Evolutionary conservation across 768 basidiomycete genomes (phyloP), one percentile per base, ranked within the genome.

Genomic region (Lactarius tabidus): DNA sequence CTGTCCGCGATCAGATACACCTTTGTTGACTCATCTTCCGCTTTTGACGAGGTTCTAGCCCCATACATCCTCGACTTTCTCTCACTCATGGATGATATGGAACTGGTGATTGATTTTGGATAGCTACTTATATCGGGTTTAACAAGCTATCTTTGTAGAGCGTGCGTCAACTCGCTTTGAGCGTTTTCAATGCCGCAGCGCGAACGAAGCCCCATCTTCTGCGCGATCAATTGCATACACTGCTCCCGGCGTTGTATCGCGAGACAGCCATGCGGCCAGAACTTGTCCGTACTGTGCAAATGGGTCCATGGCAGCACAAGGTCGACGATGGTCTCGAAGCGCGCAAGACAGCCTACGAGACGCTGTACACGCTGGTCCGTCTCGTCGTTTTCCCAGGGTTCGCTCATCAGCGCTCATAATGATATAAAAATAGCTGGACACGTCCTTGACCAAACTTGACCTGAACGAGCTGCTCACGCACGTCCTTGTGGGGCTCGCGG

Each of bases 251-350:
- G 62, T 79, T 99, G 31, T 98, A 97, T 77, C 81, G 84, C 41
- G 93, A 98, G 77, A 97, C 95, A 0, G 73, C 81, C 41, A 77
- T 95, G 73, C 93, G 92, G 67, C 81, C 84, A 2, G 82, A 87
- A 2, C 85, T 95, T 64, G 88, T 96, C 72, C 86, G 91, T 35
- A 92, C 90, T 1, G 94, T 97, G 15, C 92, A 94, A 73, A 97
- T 97, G 95, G 94, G 95, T 26, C 94, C 95, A 2, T 97, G 94
- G 94, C 91, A 89, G 31, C 93, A 96, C 77, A 94, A 91, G 74
- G 93, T 97, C 59, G 97, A 99, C 71, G 95, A 98, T 69, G 97
- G 97, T 56, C 81, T 98, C 45, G 96, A 98, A 68, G 88, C 95
- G 26, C 87, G 97, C 64, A 98, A 98, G 81, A 95, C 93, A 0